phyloP scores from a whole-genome alignment of 805 yeast species.

The Ogataea nonfermentans region DNA sequence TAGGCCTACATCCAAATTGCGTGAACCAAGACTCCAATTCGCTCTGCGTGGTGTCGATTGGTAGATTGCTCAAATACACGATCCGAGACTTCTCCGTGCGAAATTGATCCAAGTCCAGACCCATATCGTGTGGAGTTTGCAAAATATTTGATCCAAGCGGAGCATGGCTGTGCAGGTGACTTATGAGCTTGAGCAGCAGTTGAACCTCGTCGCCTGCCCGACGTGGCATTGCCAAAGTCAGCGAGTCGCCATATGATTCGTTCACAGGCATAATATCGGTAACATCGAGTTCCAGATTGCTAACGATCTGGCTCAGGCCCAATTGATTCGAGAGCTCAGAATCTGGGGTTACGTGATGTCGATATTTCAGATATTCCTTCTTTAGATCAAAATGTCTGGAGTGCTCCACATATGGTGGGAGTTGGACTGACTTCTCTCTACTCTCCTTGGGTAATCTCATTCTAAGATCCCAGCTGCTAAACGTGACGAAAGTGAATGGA shows the following conservation, averaged over 20 bases:
- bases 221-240: conserved; percentile 33
- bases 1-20: conserved; percentile 80
- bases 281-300: conserved; percentile 23
- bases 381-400: conserved; percentile 75
- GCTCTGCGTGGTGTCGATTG: conserved; percentile 83
- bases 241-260: conserved; percentile 9
- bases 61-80: conserved; percentile 75
- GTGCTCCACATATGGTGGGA: conserved; percentile 74
- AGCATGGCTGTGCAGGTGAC: conserved; percentile 39
- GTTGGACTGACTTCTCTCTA: conserved; percentile 64
- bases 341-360: conserved; percentile 56
- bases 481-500: conserved; percentile 65
- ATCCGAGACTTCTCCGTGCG: conserved; percentile 71
- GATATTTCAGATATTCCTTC: conserved; percentile 74
- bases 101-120: conserved; percentile 69
- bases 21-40: conserved; percentile 91
- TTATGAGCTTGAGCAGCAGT: conserved; percentile 44
- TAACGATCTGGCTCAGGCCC: conserved; percentile 21
- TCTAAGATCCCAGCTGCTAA: conserved; percentile 65
- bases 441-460: conserved; percentile 82
- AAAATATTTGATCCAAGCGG: conserved; percentile 56
- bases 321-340: conserved; percentile 25
- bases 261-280: conserved; percentile 19
- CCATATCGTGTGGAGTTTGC: conserved; percentile 72
- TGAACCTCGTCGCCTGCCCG: conserved; percentile 47